phyloP scores from a whole-genome alignment of 306 rosid species.

The Ochetophila trinervis region DNA sequence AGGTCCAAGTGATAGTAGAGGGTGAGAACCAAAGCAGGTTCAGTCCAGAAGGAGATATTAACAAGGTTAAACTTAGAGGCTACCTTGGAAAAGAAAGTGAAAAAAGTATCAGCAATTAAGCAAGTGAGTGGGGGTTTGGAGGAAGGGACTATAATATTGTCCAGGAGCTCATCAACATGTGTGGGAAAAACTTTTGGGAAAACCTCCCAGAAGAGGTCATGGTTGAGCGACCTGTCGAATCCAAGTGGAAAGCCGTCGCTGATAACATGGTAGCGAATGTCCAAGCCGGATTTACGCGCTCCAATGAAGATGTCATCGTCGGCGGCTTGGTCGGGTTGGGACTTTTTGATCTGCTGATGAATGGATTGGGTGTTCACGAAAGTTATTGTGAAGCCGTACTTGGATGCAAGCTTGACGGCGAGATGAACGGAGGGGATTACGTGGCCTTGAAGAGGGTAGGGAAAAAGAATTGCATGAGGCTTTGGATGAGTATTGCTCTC shows the following conservation, averaged over 20 bases:
- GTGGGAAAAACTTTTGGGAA: constrained; percentile 15
- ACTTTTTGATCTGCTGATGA: constrained; percentile 12
- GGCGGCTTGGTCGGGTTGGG: neutral
- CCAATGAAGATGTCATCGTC: constrained; percentile 20
- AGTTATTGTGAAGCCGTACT: constrained; percentile 12
- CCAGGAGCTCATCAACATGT: constrained; percentile 31
- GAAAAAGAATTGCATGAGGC: constrained; percentile 17
- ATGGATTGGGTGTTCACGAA: constrained; percentile 8
- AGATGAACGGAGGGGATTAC: constrained; percentile 20
- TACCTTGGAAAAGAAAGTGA: constrained; percentile 21
- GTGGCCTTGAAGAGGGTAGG: constrained; percentile 23
- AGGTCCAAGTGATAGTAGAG: constrained; percentile 32
- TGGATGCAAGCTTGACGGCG: constrained; percentile 18
- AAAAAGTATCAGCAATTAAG: constrained; percentile 29
- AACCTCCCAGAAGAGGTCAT: constrained; percentile 24
- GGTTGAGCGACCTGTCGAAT: constrained; percentile 28
- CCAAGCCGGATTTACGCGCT: constrained; percentile 19
- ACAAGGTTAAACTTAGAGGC: constrained; percentile 26
- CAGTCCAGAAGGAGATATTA: constrained; percentile 34
- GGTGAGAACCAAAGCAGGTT: constrained; percentile 24
- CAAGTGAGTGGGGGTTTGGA: constrained; percentile 27
- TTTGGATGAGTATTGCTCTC: neutral
- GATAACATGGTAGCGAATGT: constrained; percentile 21
- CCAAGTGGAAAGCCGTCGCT: constrained; percentile 22
- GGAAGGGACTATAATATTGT: constrained; percentile 14